phyloP scores from a whole-genome alignment of 176 grass and related monocot species.

The Cenchrus americanus region DNA sequence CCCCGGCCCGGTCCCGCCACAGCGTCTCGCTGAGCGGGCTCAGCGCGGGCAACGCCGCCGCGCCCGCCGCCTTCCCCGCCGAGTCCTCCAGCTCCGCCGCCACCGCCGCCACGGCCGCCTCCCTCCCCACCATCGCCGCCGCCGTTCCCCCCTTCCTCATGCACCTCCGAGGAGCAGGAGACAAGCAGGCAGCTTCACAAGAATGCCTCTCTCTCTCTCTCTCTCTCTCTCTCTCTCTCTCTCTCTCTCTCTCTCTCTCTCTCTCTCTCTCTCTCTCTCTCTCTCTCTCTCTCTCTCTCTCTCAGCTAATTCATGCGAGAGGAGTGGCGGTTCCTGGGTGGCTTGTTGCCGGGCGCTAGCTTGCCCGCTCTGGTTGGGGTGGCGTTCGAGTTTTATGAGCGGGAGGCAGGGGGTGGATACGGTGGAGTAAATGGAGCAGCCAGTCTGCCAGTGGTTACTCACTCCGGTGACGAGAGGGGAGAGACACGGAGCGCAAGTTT shows the following conservation, averaged over 20 bases:
- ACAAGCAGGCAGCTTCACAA: not conserved
- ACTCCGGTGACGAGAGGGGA: too few species aligned
- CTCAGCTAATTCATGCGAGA: conserved; percentile 29
- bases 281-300: not conserved
- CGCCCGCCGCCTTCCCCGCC: conserved; percentile 40
- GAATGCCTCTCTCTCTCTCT: not conserved
- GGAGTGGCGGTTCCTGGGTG: not conserved
- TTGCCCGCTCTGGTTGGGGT: conserved; percentile 1
- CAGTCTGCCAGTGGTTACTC: not conserved
- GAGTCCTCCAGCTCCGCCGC: conserved; percentile 66
- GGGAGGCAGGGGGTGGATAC: conserved; percentile 39
- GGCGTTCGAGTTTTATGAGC: conserved; percentile 50
- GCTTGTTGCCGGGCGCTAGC: not conserved
- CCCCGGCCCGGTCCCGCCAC: conserved; percentile 64
- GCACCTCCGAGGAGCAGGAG: not conserved
- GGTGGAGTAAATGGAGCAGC: conserved; percentile 43
- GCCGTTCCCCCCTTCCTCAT: conserved; percentile 39
- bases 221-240: not conserved
- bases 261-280: not conserved
- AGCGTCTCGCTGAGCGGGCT: conserved; percentile 99
- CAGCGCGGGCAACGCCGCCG: conserved; percentile 44
- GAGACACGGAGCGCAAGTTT: conserved; percentile 17
- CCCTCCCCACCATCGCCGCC: conserved; percentile 8
- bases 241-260: not conserved
- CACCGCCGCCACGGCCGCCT: conserved; percentile 33